Base-by-base conservation (phyloP, 352 stramenopile species). In the Phytophthora melonis region DNA sequence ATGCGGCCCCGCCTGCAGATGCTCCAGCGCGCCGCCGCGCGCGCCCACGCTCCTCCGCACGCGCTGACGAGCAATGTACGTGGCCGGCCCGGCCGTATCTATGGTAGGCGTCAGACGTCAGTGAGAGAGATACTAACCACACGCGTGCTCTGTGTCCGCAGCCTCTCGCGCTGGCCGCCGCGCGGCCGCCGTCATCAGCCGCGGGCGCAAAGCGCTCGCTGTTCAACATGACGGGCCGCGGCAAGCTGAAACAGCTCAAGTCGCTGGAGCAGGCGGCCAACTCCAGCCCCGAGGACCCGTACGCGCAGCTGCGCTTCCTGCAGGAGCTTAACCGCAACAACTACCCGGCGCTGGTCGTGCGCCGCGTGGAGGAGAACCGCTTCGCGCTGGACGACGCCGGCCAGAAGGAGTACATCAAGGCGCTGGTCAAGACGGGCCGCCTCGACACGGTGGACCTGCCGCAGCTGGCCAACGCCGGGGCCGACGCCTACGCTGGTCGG, bases 361-460 rank as follows among this genome's bases (percentile, higher is more conserved):
- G 90, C 14, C 89, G 90, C 67, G 79, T 97, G 32, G 90, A 97
- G 68, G 88, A 95, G 60, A 89, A 87, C 59, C 89, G 89, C 63
- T 95, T 96, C 58, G 90, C 87, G 11, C 50, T 94, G 58, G 88
- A 95, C 66, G 89, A 97, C 43, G 79, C 86, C 43, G 75, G 91
- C 16, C 87, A 96, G 75, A 93, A 94, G 68, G 90, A 97, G 72
- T 97, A 97, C 74, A 88, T 97, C 86, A 97, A 96, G 73, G 90
- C 90, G 13, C 84, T 97, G 23, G 90, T 97, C 69, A 94, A 94
- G 87, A 97, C 89, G 5, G 86, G 86, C n/a, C 86, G 90, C 45
- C 90, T 97, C 41, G 90, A 97, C 63, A 76, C 82, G 4, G 69
- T 94, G 13, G 88, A 97, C 66, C 84, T 95, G 70, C 81, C 82